Percentiles rank a stretch among this genome's conserved stretches.
phyloP scores from a whole-genome alignment of 228 moss, liverwort and hornwort genomes.

The Sphagnum fallax region DNA sequence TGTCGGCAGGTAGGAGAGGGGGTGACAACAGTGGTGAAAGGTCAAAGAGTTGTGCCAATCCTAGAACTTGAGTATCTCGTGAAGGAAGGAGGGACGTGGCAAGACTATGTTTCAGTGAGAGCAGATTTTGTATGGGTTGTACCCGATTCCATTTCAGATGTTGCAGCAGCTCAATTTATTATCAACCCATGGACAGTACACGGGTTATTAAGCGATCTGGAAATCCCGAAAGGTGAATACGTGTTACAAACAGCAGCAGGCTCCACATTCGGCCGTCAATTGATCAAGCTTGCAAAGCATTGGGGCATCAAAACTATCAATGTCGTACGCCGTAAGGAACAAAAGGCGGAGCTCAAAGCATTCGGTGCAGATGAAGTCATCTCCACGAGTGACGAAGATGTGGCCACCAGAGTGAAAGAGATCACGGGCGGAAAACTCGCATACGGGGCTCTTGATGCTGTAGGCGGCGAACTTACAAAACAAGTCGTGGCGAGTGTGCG shows the following conservation, averaged over 20 bases:
- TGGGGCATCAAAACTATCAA: slow-evolving; percentile 1
- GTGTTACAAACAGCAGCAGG: slow-evolving; percentile 9
- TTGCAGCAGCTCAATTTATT: slow-evolving; percentile 4
- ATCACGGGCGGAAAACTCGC: no score
- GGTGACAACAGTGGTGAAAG: slow-evolving; percentile 5
- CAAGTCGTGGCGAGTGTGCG: no score
- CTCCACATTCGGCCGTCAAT: slow-evolving; percentile 3
- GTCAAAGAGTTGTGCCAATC: slow-evolving; percentile 6
- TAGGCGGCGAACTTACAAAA: no score
- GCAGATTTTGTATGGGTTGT: background rate
- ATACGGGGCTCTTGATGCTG: no score
- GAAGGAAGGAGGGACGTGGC: background rate
- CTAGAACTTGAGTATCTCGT: no score
- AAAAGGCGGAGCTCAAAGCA: slow-evolving; percentile 1
- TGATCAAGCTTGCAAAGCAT: background rate
- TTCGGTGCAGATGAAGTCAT: slow-evolving; percentile 1
- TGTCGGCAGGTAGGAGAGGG: slow-evolving; percentile 10
- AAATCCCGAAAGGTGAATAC: slow-evolving; percentile 9
- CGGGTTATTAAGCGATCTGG: slow-evolving; percentile 1
- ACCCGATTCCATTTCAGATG: slow-evolving; percentile 2
- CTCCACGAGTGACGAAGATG: background rate
- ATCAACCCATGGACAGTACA: slow-evolving; percentile 8
- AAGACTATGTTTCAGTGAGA: slow-evolving; percentile 1
- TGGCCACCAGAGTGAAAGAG: no score
- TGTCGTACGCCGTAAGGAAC: background rate